Base-by-base conservation (phyloP, 768 basidiomycete genomes). In the Calocybe gangraenosa region DNA sequence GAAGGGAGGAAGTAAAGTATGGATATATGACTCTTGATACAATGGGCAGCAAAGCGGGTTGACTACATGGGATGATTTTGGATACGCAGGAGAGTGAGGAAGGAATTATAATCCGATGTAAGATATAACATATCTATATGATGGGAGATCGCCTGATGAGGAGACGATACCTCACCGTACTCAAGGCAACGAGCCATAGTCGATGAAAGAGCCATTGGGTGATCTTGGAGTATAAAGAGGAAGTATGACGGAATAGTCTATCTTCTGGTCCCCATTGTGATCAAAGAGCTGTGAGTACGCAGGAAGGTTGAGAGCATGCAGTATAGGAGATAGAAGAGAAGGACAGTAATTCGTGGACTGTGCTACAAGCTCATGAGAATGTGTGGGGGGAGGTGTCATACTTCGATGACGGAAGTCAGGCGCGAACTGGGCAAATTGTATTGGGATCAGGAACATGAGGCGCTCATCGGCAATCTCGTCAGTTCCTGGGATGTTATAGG, bases 211-310 rank as follows among this genome's bases (percentile, higher is more conserved):
- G 15, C 37, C n/a, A 28, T 50, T 38, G 17, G 46, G 32, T 13
- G 50, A 37, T 7, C 42, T 44, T 1, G 50, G 48, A 20, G 48
- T 44, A 57, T 87, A 87, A 18, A 75, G 66, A 0, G 87, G 88
- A 34, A 87, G 64, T 11, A 80, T 82, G n/a, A 58, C 50, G 23
- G 75, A 77, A 49, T 76, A 72, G 56, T 90, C 87, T 39, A 86
- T 69, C 65, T 80, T 85, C 44, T 74, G 73, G 42, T 88, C 82
- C 14, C 90, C 89, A 53, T 87, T 85, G 14, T 69, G 56, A 56
- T 90, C 66, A 65, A 82, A 92, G 15, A 92, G 69, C 52, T 89
- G 86, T 4, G 85, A 87, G 57, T 92, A 92, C 2, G 82, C 75
- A 1, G 89, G 90, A 15, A 88, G 76, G 20, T 52, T 61, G 8